These are phyloP conservation scores for Rhizopus delemar DNA, from an alignment of 371 early-diverging fungal genomes.

Conservation along the genomic window DNA sequence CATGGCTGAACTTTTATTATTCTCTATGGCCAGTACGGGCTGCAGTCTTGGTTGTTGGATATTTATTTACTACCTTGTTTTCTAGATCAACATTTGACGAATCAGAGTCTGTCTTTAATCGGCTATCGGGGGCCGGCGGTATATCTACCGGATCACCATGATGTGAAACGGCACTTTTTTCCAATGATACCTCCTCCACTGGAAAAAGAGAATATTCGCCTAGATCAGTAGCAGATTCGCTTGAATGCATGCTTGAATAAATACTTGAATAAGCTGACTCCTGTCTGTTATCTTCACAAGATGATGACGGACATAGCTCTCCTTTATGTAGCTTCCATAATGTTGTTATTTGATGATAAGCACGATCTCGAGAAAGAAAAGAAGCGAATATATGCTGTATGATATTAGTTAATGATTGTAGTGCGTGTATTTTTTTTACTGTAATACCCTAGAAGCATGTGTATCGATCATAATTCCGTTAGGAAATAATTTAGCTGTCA, in stretches of 20 bases:
- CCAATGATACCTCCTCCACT: neutral
- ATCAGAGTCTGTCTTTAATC: conserved; percentile 22
- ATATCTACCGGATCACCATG: too few species aligned
- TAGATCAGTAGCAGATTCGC: conserved; percentile 13
- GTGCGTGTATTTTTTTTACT: neutral
- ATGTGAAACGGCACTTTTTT: too few species aligned
- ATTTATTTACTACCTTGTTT: conserved; percentile 1
- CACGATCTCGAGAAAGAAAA: conserved; percentile 77
- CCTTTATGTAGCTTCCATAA: conserved; percentile 57
- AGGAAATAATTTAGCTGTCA: conserved; percentile 83
- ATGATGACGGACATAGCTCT: neutral
- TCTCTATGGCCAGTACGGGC: too few species aligned
- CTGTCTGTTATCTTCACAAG: neutral
- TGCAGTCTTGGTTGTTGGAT: conserved; percentile 4
- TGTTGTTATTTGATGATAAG: conserved; percentile 67
- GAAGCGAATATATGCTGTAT: conserved; percentile 74
- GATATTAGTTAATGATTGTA: conserved; percentile 3
- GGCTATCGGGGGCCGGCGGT: neutral
- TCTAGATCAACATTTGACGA: conserved; percentile 3
- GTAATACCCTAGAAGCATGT: conserved; percentile 55
- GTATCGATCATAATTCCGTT: conserved; percentile 84
- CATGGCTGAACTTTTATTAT: conserved; percentile 41
- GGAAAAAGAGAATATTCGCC: neutral
- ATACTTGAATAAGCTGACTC: neutral
- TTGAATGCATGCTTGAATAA: conserved; percentile 6